Evolutionary conservation across 148 eudicot genomes (phyloP), one percentile per base, ranked within the genome.

Genomic region (Silene latifolia): DNA sequence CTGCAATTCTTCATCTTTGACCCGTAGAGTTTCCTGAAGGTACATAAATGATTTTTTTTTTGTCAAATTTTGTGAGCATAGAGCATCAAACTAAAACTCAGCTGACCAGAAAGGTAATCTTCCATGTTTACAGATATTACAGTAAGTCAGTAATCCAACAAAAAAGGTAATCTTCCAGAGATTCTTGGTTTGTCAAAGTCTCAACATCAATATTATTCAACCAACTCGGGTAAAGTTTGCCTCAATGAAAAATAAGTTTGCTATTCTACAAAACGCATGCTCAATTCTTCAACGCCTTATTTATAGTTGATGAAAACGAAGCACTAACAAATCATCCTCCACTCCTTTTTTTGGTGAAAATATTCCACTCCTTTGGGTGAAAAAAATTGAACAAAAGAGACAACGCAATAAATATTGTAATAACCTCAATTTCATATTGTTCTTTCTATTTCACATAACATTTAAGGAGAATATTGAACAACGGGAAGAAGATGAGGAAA

Each of bases 1-100:
- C 82, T 92, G 97, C 77, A 95, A 79, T 77, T 95, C 98, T 84
- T 95, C 98, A 75, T 95, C 98, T 80, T 95, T 95, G 76, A 95
- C 98, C 74, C 83, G 81, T 69, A 95, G 78, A 13, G 98, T 95
- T 76, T 95, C 97, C 98, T 95, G 82, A 53, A 79, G 61, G 4
- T 19, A 46, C 23, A 17, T 35, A 46, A 54, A 12, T 9, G 17
- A 8, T 74, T 14, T 32, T 32, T 71, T 27, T 63, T 63, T 58
- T 24, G 17, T 57, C 64, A 19, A 75, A 75, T 14, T 27, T 21
- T 65, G 8, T 0, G 64, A 67, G 35, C 35, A 67, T 3, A 21
- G 58, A 67, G 9, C 15, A 23, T 32, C 23, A 44, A 42, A 8
- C 39, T 69, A 35, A 7, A 19, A 67, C 23, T 44, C 19, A 42